Percentiles rank a stretch among this genome's conserved stretches.
phyloP scores from a whole-genome alignment of 2,329 filamentous ascomycete genomes.

The Neurospora sp. region DNA sequence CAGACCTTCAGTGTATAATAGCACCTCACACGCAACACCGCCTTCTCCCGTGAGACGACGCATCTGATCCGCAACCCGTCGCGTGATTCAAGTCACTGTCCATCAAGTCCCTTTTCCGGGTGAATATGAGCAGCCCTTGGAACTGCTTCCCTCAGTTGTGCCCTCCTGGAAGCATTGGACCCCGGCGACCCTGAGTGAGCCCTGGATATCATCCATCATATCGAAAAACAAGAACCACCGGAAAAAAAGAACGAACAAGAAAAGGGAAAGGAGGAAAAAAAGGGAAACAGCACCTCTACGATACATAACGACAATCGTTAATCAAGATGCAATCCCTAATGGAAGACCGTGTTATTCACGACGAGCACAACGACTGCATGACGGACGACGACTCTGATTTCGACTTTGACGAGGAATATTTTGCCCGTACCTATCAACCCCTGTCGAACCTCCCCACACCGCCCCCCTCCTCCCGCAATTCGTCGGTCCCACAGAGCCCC shows the following conservation, averaged over 20 bases:
- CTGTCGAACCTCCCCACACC: slow-evolving; percentile 60
- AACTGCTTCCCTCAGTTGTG: slow-evolving; percentile 16
- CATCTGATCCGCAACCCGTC: slow-evolving; percentile 4
- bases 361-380: neutral
- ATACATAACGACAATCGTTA: neutral
- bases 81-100: slow-evolving; percentile 3
- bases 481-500: slow-evolving; percentile 35
- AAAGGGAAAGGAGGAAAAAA: neutral
- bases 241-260: slow-evolving; percentile 6
- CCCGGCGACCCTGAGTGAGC: slow-evolving; percentile 13
- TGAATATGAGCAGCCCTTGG: slow-evolving; percentile 20
- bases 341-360: neutral
- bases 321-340: neutral
- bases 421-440: slow-evolving; percentile 51
- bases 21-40: slow-evolving; percentile 2
- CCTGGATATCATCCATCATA: slow-evolving; percentile 5
- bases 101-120: slow-evolving; percentile 2
- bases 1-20: neutral
- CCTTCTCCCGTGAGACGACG: slow-evolving; percentile 5
- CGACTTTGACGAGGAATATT: slow-evolving; percentile 44
- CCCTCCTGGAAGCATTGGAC: slow-evolving; percentile 18
- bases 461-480: slow-evolving; percentile 43
- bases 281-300: neutral
- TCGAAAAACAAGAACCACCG: neutral
- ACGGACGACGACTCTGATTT: slow-evolving; percentile 21